A percentile compares a stretch with the other conserved stretches of the same genome.
These are phyloP conservation scores for Mytilinidion resinicola DNA, from an alignment of 495 filamentous ascomycete species.

Conservation along the genomic window DNA sequence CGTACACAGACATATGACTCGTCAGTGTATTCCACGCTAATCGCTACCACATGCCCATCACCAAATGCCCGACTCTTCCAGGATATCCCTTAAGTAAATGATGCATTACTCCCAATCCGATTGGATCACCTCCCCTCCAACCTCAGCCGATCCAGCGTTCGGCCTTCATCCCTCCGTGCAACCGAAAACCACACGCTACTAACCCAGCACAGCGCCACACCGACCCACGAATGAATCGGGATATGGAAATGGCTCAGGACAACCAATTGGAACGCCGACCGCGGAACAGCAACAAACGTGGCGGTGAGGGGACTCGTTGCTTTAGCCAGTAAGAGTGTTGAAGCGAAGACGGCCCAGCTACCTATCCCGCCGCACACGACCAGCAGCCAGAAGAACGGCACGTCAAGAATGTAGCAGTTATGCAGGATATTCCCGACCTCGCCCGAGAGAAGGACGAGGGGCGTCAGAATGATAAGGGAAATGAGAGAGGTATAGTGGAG, in stretches of 20 bases:
- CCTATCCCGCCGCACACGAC: constrained; percentile 34
- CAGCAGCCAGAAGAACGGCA: constrained; percentile 46
- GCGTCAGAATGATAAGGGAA: constrained; percentile 42
- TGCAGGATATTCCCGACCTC: constrained; percentile 41
- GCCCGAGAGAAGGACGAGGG: constrained; percentile 43
- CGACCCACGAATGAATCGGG: constrained; percentile 38
- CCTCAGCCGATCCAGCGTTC: constrained; percentile 26
- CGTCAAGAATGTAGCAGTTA: constrained; percentile 48
- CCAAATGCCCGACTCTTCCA: too few species aligned
- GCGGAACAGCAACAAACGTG: constrained; percentile 37
- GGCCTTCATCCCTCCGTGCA: constrained; percentile 41
- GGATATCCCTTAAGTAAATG: too few species aligned
- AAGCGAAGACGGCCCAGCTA: constrained; percentile 38
- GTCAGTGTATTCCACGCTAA: too few species aligned
- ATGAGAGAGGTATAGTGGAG: constrained; percentile 48
- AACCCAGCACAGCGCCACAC: constrained; percentile 44
- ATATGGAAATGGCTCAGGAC: constrained; percentile 37
- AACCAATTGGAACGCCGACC: constrained; percentile 37
- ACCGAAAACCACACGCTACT: constrained; percentile 44
- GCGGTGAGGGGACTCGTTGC: constrained; percentile 41
- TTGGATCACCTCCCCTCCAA: constrained; percentile 21
- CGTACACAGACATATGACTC: too few species aligned
- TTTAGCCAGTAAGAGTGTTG: constrained; percentile 37
- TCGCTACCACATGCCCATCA: too few species aligned
- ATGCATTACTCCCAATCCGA: too few species aligned